A percentile compares a stretch with the other conserved stretches of the same genome.
These are phyloP conservation scores for Primulina huaijiensis DNA, from an alignment of 257 asterid genomes.

Conservation along the genomic window DNA sequence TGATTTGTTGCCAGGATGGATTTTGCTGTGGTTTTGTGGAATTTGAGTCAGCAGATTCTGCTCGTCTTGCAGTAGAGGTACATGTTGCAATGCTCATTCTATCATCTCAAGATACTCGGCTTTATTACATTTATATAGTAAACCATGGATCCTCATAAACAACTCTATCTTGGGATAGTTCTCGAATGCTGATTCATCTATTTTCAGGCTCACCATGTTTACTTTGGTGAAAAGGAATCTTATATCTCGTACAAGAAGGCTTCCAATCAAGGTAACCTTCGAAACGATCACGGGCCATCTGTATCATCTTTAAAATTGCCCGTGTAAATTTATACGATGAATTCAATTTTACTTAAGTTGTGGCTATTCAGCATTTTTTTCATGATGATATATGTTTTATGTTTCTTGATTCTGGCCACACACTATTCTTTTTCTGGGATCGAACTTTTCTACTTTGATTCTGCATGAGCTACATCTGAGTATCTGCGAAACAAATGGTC, in stretches of 20 bases:
- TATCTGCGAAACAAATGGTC: too few species aligned
- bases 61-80: conserved; percentile 65
- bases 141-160: background rate
- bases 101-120: background rate
- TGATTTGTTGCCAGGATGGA: conserved; percentile 48
- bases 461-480: too few species aligned
- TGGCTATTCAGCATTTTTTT: background rate
- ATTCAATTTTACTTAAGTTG: background rate
- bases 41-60: conserved; percentile 55
- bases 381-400: background rate
- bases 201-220: conserved; percentile 46
- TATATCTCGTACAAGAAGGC: conserved; percentile 43
- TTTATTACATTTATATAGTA: background rate
- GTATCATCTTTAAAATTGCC: background rate
- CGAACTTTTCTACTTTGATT: too few species aligned
- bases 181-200: background rate
- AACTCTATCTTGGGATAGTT: too few species aligned
- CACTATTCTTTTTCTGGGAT: background rate
- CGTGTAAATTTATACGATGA: background rate
- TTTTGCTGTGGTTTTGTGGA: conserved; percentile 73
- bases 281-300: background rate
- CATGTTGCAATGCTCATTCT: background rate
- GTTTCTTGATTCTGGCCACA: background rate
- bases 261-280: conserved; percentile 31
- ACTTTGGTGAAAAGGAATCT: conserved; percentile 39